Conservation (phyloP, 2,329 filamentous ascomycete genomes). For the Alternaria sp. region DNA sequence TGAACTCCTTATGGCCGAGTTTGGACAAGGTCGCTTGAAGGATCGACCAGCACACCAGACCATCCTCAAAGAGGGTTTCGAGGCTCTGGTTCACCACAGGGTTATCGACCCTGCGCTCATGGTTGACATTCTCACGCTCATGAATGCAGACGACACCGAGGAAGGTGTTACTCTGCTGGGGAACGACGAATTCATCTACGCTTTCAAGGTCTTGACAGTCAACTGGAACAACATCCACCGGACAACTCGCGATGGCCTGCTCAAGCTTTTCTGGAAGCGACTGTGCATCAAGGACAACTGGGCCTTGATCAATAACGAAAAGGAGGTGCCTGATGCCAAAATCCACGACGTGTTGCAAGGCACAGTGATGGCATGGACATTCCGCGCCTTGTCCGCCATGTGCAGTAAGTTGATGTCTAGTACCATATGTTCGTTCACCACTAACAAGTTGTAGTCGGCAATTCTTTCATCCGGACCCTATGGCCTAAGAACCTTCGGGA, state of each 20-base stretch:
- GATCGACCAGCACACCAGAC: conserved; percentile 71
- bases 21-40: conserved; percentile 59
- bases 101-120: conserved; percentile 65
- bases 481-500: conserved; percentile 30
- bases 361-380: conserved; percentile 73
- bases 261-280: conserved; percentile 83
- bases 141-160: conserved; percentile 61
- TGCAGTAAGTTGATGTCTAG: conserved; percentile 59
- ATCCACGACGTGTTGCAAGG: conserved; percentile 64
- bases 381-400: conserved; percentile 66
- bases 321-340: conserved; percentile 73
- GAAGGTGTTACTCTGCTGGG: conserved; percentile 52
- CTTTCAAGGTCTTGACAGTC: conserved; percentile 65
- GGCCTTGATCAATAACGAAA: conserved; percentile 77
- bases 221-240: conserved; percentile 60
- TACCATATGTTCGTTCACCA: not conserved
- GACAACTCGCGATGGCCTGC: conserved; percentile 54
- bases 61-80: conserved; percentile 74
- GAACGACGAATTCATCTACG: conserved; percentile 73
- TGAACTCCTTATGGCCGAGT: conserved; percentile 75
- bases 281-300: conserved; percentile 86
- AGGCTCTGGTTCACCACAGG: conserved; percentile 72
- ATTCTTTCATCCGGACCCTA: conserved; percentile 18
- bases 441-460: conserved; percentile 21
- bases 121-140: conserved; percentile 81